phyloP scores from a whole-genome alignment of 2,329 filamentous ascomycete genomes.

The Albifimbria verrucaria region DNA sequence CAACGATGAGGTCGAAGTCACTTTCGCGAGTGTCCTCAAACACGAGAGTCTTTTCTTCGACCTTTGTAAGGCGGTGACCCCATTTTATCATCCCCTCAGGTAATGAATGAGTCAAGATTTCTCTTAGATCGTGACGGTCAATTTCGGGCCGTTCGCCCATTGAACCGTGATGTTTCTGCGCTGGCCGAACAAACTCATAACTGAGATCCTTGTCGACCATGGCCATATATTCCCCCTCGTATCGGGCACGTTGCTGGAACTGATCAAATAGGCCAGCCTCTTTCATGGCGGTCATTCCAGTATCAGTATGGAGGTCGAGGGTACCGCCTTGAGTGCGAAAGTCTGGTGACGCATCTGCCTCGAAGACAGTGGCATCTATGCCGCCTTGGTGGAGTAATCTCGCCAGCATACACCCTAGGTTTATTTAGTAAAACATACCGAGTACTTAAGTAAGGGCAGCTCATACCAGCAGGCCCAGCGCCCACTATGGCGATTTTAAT shows the following conservation, averaged over 20 bases:
- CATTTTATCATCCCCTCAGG: slow-evolving; percentile 42
- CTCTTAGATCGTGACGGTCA: slow-evolving; percentile 42
- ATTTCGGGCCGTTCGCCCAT: slow-evolving; percentile 47
- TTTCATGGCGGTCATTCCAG: slow-evolving; percentile 48
- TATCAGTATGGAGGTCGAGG: slow-evolving; percentile 50
- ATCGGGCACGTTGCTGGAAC: slow-evolving; percentile 47
- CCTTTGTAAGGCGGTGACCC: slow-evolving; percentile 38
- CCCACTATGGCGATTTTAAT: slow-evolving; percentile 23
- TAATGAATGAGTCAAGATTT: slow-evolving; percentile 42
- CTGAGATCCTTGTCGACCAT: slow-evolving; percentile 40
- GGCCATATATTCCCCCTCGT: slow-evolving; percentile 48
- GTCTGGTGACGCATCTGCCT: slow-evolving; percentile 41
- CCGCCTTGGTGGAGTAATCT: slow-evolving; percentile 46
- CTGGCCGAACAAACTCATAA: slow-evolving; percentile 25
- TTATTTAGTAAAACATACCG: neutral
- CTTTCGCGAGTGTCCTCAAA: slow-evolving; percentile 31
- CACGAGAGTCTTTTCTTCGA: slow-evolving; percentile 33
- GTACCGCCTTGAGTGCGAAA: slow-evolving; percentile 48
- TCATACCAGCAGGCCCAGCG: slow-evolving; percentile 23
- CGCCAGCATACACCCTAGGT: slow-evolving; percentile 30
- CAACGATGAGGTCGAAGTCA: slow-evolving; percentile 37
- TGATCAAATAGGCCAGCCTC: slow-evolving; percentile 46
- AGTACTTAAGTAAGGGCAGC: neutral
- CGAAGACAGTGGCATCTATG: slow-evolving; percentile 47
- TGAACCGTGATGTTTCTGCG: slow-evolving; percentile 9